Base-by-base conservation (phyloP, 257 asterid genomes). In the Fraxinus cuspidata region DNA sequence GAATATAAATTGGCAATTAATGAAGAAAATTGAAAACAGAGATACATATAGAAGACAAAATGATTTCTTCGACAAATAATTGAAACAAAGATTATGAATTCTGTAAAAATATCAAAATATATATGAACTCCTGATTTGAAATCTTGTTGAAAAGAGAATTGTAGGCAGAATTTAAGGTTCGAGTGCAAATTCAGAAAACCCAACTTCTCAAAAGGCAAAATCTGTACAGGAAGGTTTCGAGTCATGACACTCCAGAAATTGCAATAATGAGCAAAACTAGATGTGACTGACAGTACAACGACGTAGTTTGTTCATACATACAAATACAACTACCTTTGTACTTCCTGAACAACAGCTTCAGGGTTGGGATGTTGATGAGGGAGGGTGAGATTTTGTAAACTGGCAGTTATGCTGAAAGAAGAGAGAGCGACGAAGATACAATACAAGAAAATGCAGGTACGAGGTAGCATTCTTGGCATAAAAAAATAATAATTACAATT, bases 281-380 rank as follows among this genome's bases (percentile, higher is more conserved):
- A 42, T 42, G 51, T 42, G 51, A 42, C 13, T 42, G 51, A 42
- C 51, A 42, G 51, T 42, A 42, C 51, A 42, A 66, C 13, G 34
- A 79, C 9, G 12, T 71, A 25, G 18, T 38, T 27, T 42, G 32
- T 11, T 35, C 42, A 37, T 4, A 8, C 58, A 71, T 64, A 51
- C 31, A 29, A 1, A 28, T 28, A 2, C 10, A 16, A 10, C 71
- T 77, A 88, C 95, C 92, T 88, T 67, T 81, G 83, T 0, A 87
- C 77, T 80, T 88, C 77, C 77, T 74, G 88, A 80, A 53, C 87
- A 7, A 86, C 90, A 77, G 60, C 80, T 70, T 80, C 90, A 29
- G 90, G 90, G 78, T 82, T 19, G 11, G 88, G 87, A 78, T 84
- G 87, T 78, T 88, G 90, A 65, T 76, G 88, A 27, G 88, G 82